These are phyloP conservation scores for Capsicum rhomboideum DNA, from an alignment of 257 asterid species.

Conservation along the genomic window DNA sequence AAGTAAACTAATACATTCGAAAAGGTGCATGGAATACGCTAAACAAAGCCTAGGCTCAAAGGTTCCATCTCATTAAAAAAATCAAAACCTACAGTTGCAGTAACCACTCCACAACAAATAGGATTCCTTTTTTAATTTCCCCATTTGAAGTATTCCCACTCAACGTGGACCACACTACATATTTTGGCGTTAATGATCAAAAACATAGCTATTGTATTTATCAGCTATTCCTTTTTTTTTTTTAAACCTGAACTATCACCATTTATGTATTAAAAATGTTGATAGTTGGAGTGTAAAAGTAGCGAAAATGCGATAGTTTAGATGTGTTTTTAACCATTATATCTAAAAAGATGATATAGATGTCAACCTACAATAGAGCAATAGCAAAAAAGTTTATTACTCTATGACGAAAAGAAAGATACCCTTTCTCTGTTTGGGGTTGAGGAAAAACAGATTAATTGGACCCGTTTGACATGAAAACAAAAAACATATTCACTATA, in stretches of 20 bases:
- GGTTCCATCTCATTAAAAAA: background rate
- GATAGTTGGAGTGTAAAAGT: background rate
- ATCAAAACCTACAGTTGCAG: background rate
- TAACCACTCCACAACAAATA: too few relatives aligned
- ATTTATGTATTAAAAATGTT: background rate
- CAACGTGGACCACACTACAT: conserved; percentile 13
- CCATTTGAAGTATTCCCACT: conserved; percentile 13
- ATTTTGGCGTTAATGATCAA: too few relatives aligned
- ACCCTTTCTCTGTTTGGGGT: background rate
- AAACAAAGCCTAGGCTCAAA: background rate
- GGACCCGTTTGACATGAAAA: too few relatives aligned
- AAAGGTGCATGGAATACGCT: conserved; percentile 2
- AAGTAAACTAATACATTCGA: background rate
- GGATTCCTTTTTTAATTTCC: background rate
- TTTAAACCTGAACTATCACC: background rate
- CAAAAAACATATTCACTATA: too few relatives aligned
- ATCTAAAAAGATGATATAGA: background rate
- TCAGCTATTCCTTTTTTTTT: background rate
- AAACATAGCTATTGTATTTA: background rate
- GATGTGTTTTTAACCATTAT: too few relatives aligned
- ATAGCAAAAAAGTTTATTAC: too few relatives aligned
- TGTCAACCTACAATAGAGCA: background rate
- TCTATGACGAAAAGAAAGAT: too few relatives aligned
- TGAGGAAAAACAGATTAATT: background rate
- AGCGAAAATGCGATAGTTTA: background rate